Conservation (phyloP, 805 yeast species). For the Kodamaea hsintzibuensis region DNA sequence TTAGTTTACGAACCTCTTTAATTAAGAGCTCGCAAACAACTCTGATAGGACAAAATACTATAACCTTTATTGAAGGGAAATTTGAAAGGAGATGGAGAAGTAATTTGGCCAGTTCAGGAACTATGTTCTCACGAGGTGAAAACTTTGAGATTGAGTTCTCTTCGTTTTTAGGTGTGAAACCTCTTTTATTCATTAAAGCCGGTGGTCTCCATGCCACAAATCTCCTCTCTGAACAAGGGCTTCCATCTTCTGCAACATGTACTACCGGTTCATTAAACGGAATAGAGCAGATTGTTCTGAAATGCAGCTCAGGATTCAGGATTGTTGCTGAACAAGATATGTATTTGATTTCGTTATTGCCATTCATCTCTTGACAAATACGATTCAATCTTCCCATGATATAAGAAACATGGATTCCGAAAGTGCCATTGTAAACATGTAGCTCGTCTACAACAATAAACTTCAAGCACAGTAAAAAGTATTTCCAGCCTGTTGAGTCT, state of each 20-base stretch:
- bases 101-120: constrained; percentile 74
- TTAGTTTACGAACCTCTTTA: constrained; percentile 65
- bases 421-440: constrained; percentile 85
- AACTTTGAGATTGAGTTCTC: constrained; percentile 11
- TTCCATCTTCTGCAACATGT: constrained; percentile 78
- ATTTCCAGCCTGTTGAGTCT: constrained; percentile 53
- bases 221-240: constrained; percentile 79
- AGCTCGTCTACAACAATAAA: constrained; percentile 82
- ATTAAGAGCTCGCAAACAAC: constrained; percentile 83
- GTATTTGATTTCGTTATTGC: constrained; percentile 58
- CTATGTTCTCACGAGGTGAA: constrained; percentile 60
- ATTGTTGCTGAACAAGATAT: constrained; percentile 95
- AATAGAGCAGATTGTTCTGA: constrained; percentile 73
- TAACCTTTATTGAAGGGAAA: constrained; percentile 63
- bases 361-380: constrained; percentile 44
- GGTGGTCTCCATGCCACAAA: constrained; percentile 88
- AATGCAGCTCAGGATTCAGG: constrained; percentile 68
- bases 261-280: constrained; percentile 42
- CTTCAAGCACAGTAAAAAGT: constrained; percentile 61
- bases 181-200: constrained; percentile 52
- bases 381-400: constrained; percentile 80
- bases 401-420: constrained; percentile 89
- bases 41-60: constrained; percentile 88
- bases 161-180: constrained; percentile 20
- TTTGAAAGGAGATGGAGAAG: constrained; percentile 63